Base-by-base conservation (phyloP, 176 grass and related monocot genomes). In the Saccharum officinarum region DNA sequence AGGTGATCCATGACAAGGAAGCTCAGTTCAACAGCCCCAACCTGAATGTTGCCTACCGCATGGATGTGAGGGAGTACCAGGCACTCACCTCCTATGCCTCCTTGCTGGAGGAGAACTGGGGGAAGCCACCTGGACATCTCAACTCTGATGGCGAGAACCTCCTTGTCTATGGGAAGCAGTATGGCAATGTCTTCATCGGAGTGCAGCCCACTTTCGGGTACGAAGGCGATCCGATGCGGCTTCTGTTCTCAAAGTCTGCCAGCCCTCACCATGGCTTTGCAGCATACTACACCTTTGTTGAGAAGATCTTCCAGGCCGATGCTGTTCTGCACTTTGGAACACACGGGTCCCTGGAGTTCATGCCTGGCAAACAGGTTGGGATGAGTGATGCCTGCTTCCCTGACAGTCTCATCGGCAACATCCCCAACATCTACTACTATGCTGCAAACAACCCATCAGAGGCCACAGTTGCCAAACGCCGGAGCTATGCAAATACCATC, bases 391-490 rank as follows among this genome's bases (percentile, higher is more conserved):
- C 88, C 10, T 99, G 97, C 93, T 99, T 78, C 40, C 97, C 97
- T 16, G 94, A 99, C 86, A 99, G 97, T 76, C 92, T 99, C 80
- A 99, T 96, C 33, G 97, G 97, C 18, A 99, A 99, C 88, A 91
- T 99, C 62, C 97, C 97, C 67, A 99, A 99, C 74, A 96, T 99
- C 77, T 99, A 99, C 71, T 33, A 99, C 74, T 99, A 99, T 73
- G 97, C 97, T 5, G 97, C 97, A n/a, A 99, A 99, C 92, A 99
- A 99, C 80, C 97, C 97, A 11, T 99, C 97, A 11, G 97, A 99
- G 79, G 97, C 97, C 2, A 99, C 97, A 2, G 86, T 99, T 5
- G 97, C 97, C 57, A 99, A 99, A 82, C 94, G 97, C 47, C 83
- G 97, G 40, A 99, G 97, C 89, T 99, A 99, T 42, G 97, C 97